These are phyloP conservation scores for Balansia obtecta DNA, from an alignment of 2,329 filamentous ascomycete genomes.

Conservation along the genomic window DNA sequence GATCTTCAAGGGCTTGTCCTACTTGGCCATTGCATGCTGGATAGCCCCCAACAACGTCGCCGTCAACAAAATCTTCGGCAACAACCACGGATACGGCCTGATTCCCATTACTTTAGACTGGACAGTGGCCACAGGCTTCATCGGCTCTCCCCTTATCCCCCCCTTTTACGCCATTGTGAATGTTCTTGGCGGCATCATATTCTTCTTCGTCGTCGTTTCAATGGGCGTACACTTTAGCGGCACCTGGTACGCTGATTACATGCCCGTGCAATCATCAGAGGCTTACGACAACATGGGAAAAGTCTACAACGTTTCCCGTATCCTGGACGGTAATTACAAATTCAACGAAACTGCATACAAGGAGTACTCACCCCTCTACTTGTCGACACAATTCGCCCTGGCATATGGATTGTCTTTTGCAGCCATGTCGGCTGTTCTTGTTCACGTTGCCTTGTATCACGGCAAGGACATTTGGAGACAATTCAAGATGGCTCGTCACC, in stretches of 20 bases:
- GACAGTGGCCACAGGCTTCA: constrained; percentile 34
- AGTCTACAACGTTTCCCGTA: constrained; percentile 46
- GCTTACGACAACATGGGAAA: constrained; percentile 53
- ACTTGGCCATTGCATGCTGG: constrained; percentile 51
- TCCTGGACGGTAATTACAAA: constrained; percentile 41
- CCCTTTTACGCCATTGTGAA: constrained; percentile 45
- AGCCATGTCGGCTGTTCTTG: constrained; percentile 48
- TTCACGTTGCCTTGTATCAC: constrained; percentile 44
- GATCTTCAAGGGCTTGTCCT: constrained; percentile 48
- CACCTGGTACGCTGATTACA: constrained; percentile 43
- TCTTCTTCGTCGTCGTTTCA: constrained; percentile 45
- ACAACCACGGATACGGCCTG: constrained; percentile 43
- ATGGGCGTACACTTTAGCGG: constrained; percentile 47
- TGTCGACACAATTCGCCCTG: constrained; percentile 49
- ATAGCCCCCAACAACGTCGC: constrained; percentile 47
- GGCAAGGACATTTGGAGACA: constrained; percentile 42
- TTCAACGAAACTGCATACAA: constrained; percentile 50
- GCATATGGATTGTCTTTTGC: constrained; percentile 55
- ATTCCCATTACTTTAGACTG: constrained; percentile 49
- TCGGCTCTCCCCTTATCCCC: constrained; percentile 37
- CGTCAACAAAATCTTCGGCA: constrained; percentile 53
- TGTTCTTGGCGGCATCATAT: constrained; percentile 36
- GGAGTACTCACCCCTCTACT: constrained; percentile 52
- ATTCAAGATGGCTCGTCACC: constrained; percentile 39
- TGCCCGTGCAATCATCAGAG: constrained; percentile 48